These are phyloP conservation scores for Phylloporus arenicola DNA, from an alignment of 768 basidiomycete species.

Conservation along the genomic window DNA sequence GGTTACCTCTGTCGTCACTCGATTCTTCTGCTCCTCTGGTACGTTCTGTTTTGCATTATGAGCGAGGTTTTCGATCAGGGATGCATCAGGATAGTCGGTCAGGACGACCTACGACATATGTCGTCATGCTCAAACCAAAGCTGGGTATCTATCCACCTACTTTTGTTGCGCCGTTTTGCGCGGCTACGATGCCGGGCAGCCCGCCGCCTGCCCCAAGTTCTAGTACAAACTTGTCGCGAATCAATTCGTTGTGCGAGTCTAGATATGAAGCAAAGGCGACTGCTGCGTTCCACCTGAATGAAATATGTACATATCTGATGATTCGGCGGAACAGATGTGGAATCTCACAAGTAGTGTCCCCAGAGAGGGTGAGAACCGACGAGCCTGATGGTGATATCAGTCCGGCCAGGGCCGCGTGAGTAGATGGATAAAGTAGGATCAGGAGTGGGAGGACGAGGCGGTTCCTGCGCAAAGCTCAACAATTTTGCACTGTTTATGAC, in stretches of 20 bases:
- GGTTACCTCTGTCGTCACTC: constrained; percentile 32
- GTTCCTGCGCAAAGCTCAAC: constrained; percentile 38
- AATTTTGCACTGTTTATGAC: background rate
- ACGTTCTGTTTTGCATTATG: constrained; percentile 65
- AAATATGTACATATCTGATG: background rate
- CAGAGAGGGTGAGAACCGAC: constrained; percentile 79
- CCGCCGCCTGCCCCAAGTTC: constrained; percentile 95
- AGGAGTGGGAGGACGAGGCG: constrained; percentile 62
- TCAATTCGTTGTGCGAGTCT: constrained; percentile 47
- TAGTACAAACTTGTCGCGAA: constrained; percentile 48
- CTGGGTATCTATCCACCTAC: constrained; percentile 31
- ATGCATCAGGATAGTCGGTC: constrained; percentile 87
- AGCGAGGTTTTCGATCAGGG: constrained; percentile 68
- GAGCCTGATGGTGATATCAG: constrained; percentile 53
- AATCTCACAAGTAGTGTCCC: constrained; percentile 68
- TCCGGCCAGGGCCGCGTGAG: constrained; percentile 27
- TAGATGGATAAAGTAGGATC: constrained; percentile 52
- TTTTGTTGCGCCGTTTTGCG: constrained; percentile 61
- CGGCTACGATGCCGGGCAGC: constrained; percentile 74
- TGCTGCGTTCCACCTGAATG: constrained; percentile 75
- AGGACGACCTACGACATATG: constrained; percentile 56
- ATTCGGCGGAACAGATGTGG: too few species aligned
- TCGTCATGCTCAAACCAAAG: background rate
- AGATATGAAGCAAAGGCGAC: constrained; percentile 66
- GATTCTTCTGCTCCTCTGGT: constrained; percentile 8